Evolutionary conservation across 345 rosid species (phyloP), one percentile per base, ranked within the genome.

Genomic region (Lepidium aucheri): DNA sequence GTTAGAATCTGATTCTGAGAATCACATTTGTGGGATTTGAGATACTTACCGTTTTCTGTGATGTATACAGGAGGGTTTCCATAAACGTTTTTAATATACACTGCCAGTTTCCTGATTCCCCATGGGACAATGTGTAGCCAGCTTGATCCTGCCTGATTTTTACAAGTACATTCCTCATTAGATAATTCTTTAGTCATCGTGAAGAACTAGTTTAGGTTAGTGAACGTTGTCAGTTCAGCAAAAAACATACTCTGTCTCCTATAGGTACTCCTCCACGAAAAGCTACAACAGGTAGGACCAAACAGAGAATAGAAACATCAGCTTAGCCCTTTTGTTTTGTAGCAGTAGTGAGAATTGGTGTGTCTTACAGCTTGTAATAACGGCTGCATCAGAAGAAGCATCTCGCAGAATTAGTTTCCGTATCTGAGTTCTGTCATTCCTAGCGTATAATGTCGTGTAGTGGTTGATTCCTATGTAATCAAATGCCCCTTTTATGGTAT

Each of bases 51-150:
- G 42, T 90, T 90, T 77, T 90, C 92, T 59, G 95, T 83, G 73
- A 90, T 85, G 56, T 81, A 11, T 2, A 88, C 87, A 2, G 86
- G 85, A 2, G 96, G 94, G 65, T 93, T 88, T 45, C 89, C 83
- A 7, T 93, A 90, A 36, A 77, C 80, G 60, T 90, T 89, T 85
- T 80, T 84, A 1, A 90, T 59, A 61, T 88, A 79, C 49, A 72
- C 80, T 52, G 84, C 81, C 33, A 93, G 69, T 67, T 81, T 78
- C 46, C 77, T 82, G 45, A 90, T 86, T 18, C 97, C 94, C 98
- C 94, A 86, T 4, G 97, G 97, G 33, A 90, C 97, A 8, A 93
- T 86, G 60, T 74, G 90, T 72, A 90, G 80, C 98, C 97, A 93
- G 46, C 77, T 73, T 11, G 97, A 93, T 47, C 96, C 96, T 22